These are phyloP conservation scores for Ustilago bromivora DNA, from an alignment of 1,284 basidiomycete genomes.

Conservation along the genomic window DNA sequence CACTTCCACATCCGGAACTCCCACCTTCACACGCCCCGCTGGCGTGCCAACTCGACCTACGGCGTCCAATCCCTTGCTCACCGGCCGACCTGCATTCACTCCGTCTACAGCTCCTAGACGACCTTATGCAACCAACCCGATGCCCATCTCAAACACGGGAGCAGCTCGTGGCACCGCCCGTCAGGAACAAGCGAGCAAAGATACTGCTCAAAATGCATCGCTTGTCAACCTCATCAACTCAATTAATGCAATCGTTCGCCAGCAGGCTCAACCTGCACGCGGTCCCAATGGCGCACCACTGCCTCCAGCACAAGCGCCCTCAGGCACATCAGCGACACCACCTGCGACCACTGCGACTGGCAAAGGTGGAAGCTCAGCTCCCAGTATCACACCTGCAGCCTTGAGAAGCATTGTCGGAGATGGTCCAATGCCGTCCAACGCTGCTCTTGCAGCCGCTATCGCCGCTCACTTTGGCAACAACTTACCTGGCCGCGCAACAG, in stretches of 20 bases:
- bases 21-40: constrained; percentile 15
- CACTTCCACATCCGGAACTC: constrained; percentile 5
- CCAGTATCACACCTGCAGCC: constrained; percentile 27
- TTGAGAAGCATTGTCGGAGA: constrained; percentile 49
- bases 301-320: constrained; percentile 25
- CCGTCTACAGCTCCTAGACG: constrained; percentile 19
- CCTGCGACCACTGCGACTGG: neutral
- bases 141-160: constrained; percentile 1
- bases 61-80: constrained; percentile 5
- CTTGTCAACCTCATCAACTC: constrained; percentile 44
- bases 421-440: constrained; percentile 53
- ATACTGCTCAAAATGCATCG: constrained; percentile 23
- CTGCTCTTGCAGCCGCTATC: constrained; percentile 47
- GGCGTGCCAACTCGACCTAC: constrained; percentile 7
- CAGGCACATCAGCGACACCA: constrained; percentile 7
- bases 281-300: constrained; percentile 49
- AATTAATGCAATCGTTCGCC: constrained; percentile 43
- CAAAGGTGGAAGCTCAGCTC: constrained; percentile 16
- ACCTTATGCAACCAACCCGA: constrained; percentile 4
- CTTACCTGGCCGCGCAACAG: constrained; percentile 22
- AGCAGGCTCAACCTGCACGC: constrained; percentile 41
- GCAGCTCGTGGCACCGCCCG: constrained; percentile 7
- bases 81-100: constrained; percentile 17
- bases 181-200: constrained; percentile 7
- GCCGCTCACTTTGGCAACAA: constrained; percentile 49